Percentiles rank a stretch among this genome's conserved stretches.
phyloP scores from a whole-genome alignment of 1,284 basidiomycete species.

The Leccinum pallidistipes region DNA sequence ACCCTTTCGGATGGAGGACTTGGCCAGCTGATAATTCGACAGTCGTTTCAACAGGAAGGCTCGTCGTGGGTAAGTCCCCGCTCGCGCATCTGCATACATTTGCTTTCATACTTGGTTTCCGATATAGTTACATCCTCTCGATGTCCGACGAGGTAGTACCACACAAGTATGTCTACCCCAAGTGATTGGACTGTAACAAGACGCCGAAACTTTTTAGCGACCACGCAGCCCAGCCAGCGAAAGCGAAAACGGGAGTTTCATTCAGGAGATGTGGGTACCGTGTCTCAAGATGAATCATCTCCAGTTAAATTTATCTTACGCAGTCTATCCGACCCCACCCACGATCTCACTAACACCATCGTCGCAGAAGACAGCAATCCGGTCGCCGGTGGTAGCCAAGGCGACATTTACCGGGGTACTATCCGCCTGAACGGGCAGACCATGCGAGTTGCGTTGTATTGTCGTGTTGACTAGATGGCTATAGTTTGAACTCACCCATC shows the following conservation, averaged over 20 bases:
- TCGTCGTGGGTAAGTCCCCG: not conserved
- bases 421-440: conserved; percentile 14
- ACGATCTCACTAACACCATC: conserved; percentile 21
- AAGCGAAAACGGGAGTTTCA: conserved; percentile 12
- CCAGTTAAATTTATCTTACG: not conserved
- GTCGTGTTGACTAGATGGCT: not conserved
- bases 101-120: not conserved
- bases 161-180: conserved; percentile 1
- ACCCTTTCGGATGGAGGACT: not conserved
- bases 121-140: conserved; percentile 2
- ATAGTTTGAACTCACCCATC: not conserved
- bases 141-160: not conserved
- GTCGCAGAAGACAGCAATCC: conserved; percentile 12
- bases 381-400: conserved; percentile 21
- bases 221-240: not conserved
- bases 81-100: not conserved
- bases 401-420: conserved; percentile 23
- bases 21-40: not conserved
- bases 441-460: conserved; percentile 22
- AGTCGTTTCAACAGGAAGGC: conserved; percentile 1
- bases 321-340: conserved; percentile 16
- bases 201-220: not conserved
- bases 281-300: not conserved
- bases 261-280: conserved; percentile 15
- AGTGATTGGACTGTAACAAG: not conserved